phyloP scores from a whole-genome alignment of 2,329 filamentous ascomycete genomes.

The Cladophialophora carrionii region DNA sequence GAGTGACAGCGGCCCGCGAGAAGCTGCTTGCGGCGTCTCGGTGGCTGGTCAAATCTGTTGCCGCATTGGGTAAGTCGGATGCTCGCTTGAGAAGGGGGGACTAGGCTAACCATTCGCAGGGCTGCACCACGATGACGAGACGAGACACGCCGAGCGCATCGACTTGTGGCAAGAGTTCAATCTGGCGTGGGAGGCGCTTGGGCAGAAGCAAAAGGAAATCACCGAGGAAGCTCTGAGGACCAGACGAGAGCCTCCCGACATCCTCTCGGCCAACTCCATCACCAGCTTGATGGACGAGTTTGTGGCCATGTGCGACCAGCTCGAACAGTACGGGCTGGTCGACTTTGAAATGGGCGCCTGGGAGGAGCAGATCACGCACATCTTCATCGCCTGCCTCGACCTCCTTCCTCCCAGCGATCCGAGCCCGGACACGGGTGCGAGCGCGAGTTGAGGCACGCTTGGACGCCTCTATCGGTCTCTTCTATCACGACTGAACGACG shows the following conservation, averaged over 20 bases:
- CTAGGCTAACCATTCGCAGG: constrained; percentile 22
- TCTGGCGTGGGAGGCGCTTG: constrained; percentile 80
- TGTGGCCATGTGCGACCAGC: constrained; percentile 77
- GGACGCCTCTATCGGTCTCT: neutral
- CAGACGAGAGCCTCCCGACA: constrained; percentile 59
- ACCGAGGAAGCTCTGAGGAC: constrained; percentile 62
- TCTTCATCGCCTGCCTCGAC: constrained; percentile 32
- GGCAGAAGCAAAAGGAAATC: constrained; percentile 82
- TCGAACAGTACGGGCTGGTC: constrained; percentile 90
- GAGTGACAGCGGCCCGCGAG: constrained; percentile 62
- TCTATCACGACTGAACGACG: constrained; percentile 23
- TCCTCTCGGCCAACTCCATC: constrained; percentile 71
- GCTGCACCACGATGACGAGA: constrained; percentile 79
- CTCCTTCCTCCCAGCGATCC: constrained; percentile 22
- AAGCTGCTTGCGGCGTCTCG: constrained; percentile 66
- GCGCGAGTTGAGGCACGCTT: constrained; percentile 12
- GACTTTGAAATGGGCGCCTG: constrained; percentile 97
- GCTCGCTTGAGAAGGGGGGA: neutral
- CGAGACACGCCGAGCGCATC: constrained; percentile 73
- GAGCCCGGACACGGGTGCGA: constrained; percentile 3
- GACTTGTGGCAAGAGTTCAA: constrained; percentile 95
- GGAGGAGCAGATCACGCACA: constrained; percentile 84
- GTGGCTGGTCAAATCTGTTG: constrained; percentile 68
- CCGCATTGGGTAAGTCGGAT: constrained; percentile 63
- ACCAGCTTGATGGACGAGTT: constrained; percentile 81